Evolutionary conservation across 2,329 filamentous ascomycete species (phyloP), one percentile per base, ranked within the genome.

Genomic region (Arthrinium phaeospermum): DNA sequence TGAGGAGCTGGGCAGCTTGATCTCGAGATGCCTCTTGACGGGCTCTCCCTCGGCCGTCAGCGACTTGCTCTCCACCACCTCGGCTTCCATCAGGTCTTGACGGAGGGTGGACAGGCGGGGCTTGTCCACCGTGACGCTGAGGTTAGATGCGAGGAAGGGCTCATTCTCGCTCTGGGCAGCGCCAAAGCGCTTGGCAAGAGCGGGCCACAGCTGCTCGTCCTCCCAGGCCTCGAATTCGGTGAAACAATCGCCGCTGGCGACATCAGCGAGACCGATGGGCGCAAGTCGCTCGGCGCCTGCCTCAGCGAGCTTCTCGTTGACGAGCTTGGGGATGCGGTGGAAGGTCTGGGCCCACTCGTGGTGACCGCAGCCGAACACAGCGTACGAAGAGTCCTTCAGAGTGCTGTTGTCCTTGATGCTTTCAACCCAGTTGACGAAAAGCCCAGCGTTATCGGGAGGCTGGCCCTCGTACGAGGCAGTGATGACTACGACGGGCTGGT

Each of bases 1-100:
- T 85, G 90, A 86, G 69, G 87, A 89, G 0, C 86, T 87, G 0
- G 93, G 93, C 1, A 96, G 85, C 73, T 90, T 88, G 47, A 95
- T 89, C 74, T 91, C 90, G 24, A 94, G 87, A 74, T 92, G 87
- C 34, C 89, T 88, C 84, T 94, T 94, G 19, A 37, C 27, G 4
- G 68, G 68, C 30, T 70, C 49, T 14, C 68, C 68, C 34, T 70
- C 68, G 0, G 89, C 84, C 0, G 87, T 90, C 46, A 93, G 82
- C 0, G 84, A 79, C 67, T 82, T 83, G 61, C 88, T 86, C 8
- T 86, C 84, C 0, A 91, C 74, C 0, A 94, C 91, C 1, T 88
- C 81, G 0, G 88, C 91, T 74, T 91, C 88, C 75, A 87, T 85
- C 1, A 93, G 87, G 74, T 93, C 89, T 27, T 70, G 68, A 2